Evolutionary conservation across 1,284 basidiomycete species (phyloP), one percentile per base, ranked within the genome.

Genomic region (Trichosporon sp.): DNA sequence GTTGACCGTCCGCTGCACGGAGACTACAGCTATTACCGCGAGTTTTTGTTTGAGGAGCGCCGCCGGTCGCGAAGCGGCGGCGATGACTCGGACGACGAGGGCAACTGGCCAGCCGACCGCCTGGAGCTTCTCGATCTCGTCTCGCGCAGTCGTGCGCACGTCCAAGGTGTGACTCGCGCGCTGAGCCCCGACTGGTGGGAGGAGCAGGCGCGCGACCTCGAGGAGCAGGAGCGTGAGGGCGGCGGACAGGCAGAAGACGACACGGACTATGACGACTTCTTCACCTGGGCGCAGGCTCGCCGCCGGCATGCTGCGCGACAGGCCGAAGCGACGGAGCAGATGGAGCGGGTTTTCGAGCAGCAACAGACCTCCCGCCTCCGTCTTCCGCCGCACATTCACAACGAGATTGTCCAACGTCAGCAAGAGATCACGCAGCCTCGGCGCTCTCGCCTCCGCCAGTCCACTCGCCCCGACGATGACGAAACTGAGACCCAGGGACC

Each of bases 21-120:
- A 43, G 71, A 72, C 56, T 72, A 66, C 65, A 67, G 68, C 54
- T 72, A 70, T 67, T 72, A 73, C 43, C 69, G 71, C 67, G 69
- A 72, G 38, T 70, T 68, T 19, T 35, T 68, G 35, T 73, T 63
- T 21, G 71, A 70, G 35, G 64, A 63, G 32, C 66, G 69, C 12
- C 67, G 66, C 19, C 43, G 56, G 11, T 21, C 54, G 10, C 54
- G 64, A 10, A 46, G 31, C 54, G 43, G 40, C n/a, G 40, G 37
- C 7, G 67, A 68, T 7, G 69, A 48, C 1, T 54, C 51, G 14
- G 54, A 66, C 11, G 56, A 46, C 26, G 51, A 68, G 35, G 70
- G 61, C 31, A 19, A 26, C 5, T 71, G 70, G 70, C 56, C 67
- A 1, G 32, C 46, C 3, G 48, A 65, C 37, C 69, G 69, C 32